Conservation (phyloP, 257 asterid genomes). For the Coffea eugenioides region DNA sequence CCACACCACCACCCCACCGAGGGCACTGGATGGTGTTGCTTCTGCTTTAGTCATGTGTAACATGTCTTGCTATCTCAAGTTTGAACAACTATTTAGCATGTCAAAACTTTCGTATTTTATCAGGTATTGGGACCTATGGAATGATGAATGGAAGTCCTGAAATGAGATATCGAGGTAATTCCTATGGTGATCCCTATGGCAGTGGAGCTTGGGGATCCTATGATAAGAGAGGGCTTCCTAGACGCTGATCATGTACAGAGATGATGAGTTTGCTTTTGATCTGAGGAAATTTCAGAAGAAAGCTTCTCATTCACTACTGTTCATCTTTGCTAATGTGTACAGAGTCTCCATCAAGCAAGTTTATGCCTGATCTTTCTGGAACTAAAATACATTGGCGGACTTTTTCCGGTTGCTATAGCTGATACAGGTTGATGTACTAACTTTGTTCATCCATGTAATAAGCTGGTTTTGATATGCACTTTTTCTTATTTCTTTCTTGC, state of each 20-base stretch:
- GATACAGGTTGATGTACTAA: background rate
- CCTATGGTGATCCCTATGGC: slow-evolving; percentile 52
- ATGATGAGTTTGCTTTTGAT: slow-evolving; percentile 8
- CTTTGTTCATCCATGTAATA: background rate
- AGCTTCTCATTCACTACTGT: background rate
- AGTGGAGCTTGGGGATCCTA: slow-evolving; percentile 57
- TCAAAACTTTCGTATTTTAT: background rate
- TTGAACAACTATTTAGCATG: background rate
- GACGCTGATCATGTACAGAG: slow-evolving; percentile 36
- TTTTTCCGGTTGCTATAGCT: background rate
- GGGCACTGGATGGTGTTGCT: background rate
- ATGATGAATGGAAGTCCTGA: slow-evolving; percentile 74
- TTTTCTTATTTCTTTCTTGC: background rate
- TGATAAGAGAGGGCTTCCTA: slow-evolving; percentile 53
- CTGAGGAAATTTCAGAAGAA: background rate
- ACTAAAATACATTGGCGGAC: background rate
- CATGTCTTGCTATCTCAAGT: background rate
- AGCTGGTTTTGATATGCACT: background rate
- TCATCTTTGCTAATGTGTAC: background rate
- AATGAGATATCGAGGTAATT: slow-evolving; percentile 49
- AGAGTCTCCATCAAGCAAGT: background rate
- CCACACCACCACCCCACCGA: background rate
- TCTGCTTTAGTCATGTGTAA: background rate
- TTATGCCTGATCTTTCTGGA: background rate
- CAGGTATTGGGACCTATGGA: slow-evolving; percentile 66